Evolutionary conservation across 768 basidiomycete species (phyloP), one percentile per base, ranked within the genome.

Genomic region (Boletus subparvulus): DNA sequence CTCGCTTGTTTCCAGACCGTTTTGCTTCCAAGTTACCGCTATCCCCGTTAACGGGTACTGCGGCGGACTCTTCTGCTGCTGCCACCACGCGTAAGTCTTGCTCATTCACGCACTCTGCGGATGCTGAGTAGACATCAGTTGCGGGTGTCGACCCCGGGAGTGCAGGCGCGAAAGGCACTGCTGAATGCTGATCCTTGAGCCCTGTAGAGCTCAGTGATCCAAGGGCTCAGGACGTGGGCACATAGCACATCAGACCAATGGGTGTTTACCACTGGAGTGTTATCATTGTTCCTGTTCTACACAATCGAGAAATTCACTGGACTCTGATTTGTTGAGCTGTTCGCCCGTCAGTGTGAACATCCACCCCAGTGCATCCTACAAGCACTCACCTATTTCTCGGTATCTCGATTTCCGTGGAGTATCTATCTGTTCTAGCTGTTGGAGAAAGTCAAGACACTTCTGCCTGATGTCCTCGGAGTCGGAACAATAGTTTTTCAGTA

Each of bases 381-480:
- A 32, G 10, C 19, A 61, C 82, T 65, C 55, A 83, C 88, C 76
- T 48, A 91, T 71, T 35, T 88, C 87, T 56, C 76, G 68, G 69
- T 98, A 97, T 64, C 94, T 79, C 52, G 74, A 75, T 53, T 73
- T 76, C 55, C 95, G 78, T 61, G 78, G 75, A 5, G 82, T 80
- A 74, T 98, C 95, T 8, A 93, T 71, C 37, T 68, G 69, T 58
- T 79, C 70, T 52, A 96, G 77, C 58, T 80, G 78, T n/a, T 61
- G 59, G 47, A 88, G 77, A 41, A 90, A 73, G n/a, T 69, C 56
- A 1, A 77, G 61, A 65, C 86, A 84, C 16, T 82, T 80, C 14
- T 73, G 65, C 28, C 61, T 71, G 56, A 83, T 61, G n/a, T 64
- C 66, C n/a, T 64, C 70, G n/a, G 75, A 71, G 24, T 75, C 58